Evolutionary conservation across 2,329 filamentous ascomycete genomes (phyloP).

Genomic region (Thielaviopsis populi): DNA sequence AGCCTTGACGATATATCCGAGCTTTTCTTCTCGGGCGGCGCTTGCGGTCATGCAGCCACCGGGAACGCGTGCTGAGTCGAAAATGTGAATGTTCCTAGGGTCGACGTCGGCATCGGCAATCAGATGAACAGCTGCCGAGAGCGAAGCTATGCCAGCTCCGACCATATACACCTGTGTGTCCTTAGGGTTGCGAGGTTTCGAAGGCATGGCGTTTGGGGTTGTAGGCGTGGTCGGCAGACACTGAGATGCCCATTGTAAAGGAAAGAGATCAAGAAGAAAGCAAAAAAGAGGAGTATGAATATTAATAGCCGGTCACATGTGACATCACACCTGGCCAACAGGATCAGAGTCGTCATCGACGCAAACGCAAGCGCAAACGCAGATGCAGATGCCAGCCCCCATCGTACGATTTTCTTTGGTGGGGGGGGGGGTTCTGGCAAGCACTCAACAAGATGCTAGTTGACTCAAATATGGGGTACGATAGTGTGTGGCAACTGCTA

Average conservation of each 20-base stretch:
- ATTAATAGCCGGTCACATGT: neutral
- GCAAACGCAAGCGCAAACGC: neutral
- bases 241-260: neutral
- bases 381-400: no score
- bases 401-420: neutral
- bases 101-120: slow-evolving; percentile 25
- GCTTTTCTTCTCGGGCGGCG: slow-evolving; percentile 20
- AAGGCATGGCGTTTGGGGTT: neutral
- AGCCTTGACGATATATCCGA: slow-evolving; percentile 26
- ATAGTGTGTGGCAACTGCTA: neutral
- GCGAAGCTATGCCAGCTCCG: slow-evolving; percentile 24
- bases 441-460: neutral
- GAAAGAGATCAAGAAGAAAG: neutral
- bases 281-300: neutral
- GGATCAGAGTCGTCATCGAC: neutral
- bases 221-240: neutral
- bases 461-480: neutral
- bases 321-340: neutral
- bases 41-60: slow-evolving; percentile 23
- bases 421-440: neutral
- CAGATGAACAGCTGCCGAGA: slow-evolving; percentile 26
- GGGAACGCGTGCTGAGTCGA: slow-evolving; percentile 23
- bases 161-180: slow-evolving; percentile 24
- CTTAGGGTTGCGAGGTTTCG: neutral
- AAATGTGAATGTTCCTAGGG: slow-evolving; percentile 24